phyloP scores from a whole-genome alignment of 257 asterid genomes.

The Salvia rosmarinus region DNA sequence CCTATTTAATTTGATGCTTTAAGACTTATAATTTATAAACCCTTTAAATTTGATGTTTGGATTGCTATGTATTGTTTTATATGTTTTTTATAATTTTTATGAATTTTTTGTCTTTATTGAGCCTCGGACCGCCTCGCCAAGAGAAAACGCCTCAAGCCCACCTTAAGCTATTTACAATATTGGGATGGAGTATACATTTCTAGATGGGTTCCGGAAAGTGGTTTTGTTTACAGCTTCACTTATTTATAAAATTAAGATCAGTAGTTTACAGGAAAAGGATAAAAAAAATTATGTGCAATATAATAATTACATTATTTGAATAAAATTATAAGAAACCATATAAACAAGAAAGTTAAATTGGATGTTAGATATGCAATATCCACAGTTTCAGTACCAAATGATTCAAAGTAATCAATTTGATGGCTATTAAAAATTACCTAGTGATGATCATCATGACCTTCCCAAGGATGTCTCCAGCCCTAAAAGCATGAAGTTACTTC shows the following conservation, averaged over 20 bases:
- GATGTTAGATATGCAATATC: slow-evolving; percentile 8
- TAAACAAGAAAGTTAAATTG: background rate
- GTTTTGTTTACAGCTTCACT: background rate
- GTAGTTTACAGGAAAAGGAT: background rate
- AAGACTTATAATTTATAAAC: no score
- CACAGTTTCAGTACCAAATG: background rate
- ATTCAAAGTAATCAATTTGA: background rate
- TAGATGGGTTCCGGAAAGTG: background rate
- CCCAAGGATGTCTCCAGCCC: slow-evolving; percentile 99
- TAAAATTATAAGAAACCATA: slow-evolving; percentile 2
- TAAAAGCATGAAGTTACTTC: slow-evolving; percentile 40
- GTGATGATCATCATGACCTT: slow-evolving; percentile 87
- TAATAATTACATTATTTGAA: background rate
- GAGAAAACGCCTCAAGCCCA: no score
- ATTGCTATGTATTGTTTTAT: no score
- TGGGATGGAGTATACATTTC: background rate
- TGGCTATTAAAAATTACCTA: slow-evolving; percentile 44
- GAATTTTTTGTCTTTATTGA: no score
- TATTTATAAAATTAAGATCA: background rate
- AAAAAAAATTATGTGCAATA: background rate
- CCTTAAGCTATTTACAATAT: no score
- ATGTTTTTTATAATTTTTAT: no score
- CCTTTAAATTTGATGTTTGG: no score
- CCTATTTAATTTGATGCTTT: no score
- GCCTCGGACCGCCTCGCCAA: no score